Percentiles rank a stretch among this genome's conserved stretches.
phyloP scores from a whole-genome alignment of 164 flowering plant genomes.

The Buxus sempervirens region DNA sequence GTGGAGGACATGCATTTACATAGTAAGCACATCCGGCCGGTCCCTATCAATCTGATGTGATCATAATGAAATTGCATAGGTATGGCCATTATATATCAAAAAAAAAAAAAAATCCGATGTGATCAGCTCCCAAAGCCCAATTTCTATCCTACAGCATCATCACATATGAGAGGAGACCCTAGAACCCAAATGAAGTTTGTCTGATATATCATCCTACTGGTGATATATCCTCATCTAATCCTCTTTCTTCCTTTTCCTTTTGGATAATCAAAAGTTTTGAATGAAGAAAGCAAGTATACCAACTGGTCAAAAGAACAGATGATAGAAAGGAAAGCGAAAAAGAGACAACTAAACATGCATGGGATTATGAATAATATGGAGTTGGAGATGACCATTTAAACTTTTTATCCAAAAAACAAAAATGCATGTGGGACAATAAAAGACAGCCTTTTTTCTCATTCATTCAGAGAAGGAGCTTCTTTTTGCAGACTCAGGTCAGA shows the following conservation, averaged over 20 bases:
- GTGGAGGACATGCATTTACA: background rate
- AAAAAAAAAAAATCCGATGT: too few relatives aligned
- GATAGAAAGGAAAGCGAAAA: background rate
- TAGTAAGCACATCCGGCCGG: too few relatives aligned
- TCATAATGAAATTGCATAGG: too few relatives aligned
- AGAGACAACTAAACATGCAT: background rate
- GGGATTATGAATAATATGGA: background rate
- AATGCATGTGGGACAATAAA: conserved; percentile 8
- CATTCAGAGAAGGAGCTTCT: background rate
- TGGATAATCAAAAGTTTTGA: background rate
- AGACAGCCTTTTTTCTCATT: conserved; percentile 9
- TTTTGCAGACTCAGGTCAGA: conserved; percentile 20
- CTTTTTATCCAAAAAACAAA: background rate
- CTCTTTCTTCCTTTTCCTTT: background rate
- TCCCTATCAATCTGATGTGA: background rate
- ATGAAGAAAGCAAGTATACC: too few relatives aligned
- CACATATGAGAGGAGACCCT: background rate
- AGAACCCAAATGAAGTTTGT: background rate
- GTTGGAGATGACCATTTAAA: background rate
- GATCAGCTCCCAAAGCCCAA: too few relatives aligned
- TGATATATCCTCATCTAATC: background rate
- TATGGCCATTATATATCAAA: too few relatives aligned
- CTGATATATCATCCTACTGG: background rate
- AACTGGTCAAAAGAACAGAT: too few relatives aligned
- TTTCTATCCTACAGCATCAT: background rate